Base-by-base conservation (phyloP, 306 rosid genomes). In the Vigna nakashimae region DNA sequence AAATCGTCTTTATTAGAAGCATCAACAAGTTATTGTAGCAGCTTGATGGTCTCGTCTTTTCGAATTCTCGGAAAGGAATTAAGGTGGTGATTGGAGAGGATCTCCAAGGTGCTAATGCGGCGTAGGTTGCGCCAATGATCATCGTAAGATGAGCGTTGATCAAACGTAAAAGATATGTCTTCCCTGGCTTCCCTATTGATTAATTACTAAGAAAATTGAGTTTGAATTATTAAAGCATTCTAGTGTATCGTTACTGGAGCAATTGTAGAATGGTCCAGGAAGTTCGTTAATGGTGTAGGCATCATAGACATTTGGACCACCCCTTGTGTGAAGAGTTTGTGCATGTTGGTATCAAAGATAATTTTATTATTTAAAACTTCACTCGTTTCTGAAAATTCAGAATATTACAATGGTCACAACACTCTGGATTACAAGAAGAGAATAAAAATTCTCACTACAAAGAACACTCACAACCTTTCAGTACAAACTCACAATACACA, bases 121-220 rank as follows among this genome's bases (percentile, higher is more conserved):
- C 96, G 94, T 1, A 89, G 53, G 86, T 89, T 92, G 16, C 93
- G 93, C 97, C 97, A 92, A 65, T 87, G 93, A 22, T 90, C 96
- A 4, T 92, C 96, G 49, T 90, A 86, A 1, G 92, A 30, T 0
- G 34, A 30, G 34, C 43, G 12, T 60, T 60, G 18, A 60, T 60
- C 43, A 60, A 60, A 14, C 66, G 66, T 1, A 60, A 43, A 60
- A 60, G 66, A 60, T 60, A 60, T 7, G 43, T 30, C 43, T 60
- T 60, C 43, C 66, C 42, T 7, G 66, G 20, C 15, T 28, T 30
- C 13, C 28, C 26, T 8, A 53, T 53, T 56, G 11, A 22, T 22
- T 56, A 53, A 53, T 51, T 51, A 51, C 7, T 5, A 0, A 13
- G 53, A 46, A 11, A 46, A 46, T 46, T 13, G 13, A 16, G 4